phyloP scores from a whole-genome alignment of 208 protist genomes.

The Zelonia costaricensis region DNA sequence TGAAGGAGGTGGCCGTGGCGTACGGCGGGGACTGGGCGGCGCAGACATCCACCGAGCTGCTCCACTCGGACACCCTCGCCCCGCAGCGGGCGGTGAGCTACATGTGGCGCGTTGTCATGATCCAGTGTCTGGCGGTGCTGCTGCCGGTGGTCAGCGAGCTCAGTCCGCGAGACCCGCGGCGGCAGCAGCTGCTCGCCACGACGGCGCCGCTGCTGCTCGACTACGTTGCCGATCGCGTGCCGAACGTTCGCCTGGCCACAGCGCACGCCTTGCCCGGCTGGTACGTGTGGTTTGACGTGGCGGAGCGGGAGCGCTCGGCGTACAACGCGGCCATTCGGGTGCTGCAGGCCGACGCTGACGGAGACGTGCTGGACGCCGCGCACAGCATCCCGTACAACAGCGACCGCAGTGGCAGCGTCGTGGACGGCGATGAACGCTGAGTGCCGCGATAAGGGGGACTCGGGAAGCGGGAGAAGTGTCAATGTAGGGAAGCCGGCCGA shows the following conservation, averaged over 20 bases:
- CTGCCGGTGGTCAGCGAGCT: constrained; percentile 55
- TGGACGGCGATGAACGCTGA: neutral
- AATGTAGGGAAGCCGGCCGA: no score
- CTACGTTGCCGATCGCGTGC: constrained; percentile 54
- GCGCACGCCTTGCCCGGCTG: constrained; percentile 46
- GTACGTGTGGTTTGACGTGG: constrained; percentile 45
- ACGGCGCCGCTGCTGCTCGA: constrained; percentile 46
- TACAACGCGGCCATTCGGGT: constrained; percentile 41
- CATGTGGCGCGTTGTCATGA: constrained; percentile 54
- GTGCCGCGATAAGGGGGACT: neutral
- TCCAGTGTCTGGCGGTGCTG: constrained; percentile 58
- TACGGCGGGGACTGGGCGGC: constrained; percentile 74
- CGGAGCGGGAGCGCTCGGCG: constrained; percentile 16
- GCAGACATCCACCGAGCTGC: constrained; percentile 49
- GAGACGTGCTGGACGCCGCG: constrained; percentile 46
- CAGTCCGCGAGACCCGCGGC: constrained; percentile 38
- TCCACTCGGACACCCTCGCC: constrained; percentile 51
- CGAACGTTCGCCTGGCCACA: constrained; percentile 70
- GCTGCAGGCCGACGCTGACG: constrained; percentile 52
- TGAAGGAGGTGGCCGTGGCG: constrained; percentile 37
- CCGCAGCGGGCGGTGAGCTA: constrained; percentile 30
- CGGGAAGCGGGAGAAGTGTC: no score
- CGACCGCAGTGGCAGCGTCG: neutral
- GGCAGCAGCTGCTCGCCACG: constrained; percentile 44
- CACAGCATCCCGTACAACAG: constrained; percentile 24